Evolutionary conservation across 768 basidiomycete genomes (phyloP), one percentile per base, ranked within the genome.

Genomic region (Boletus sp.): DNA sequence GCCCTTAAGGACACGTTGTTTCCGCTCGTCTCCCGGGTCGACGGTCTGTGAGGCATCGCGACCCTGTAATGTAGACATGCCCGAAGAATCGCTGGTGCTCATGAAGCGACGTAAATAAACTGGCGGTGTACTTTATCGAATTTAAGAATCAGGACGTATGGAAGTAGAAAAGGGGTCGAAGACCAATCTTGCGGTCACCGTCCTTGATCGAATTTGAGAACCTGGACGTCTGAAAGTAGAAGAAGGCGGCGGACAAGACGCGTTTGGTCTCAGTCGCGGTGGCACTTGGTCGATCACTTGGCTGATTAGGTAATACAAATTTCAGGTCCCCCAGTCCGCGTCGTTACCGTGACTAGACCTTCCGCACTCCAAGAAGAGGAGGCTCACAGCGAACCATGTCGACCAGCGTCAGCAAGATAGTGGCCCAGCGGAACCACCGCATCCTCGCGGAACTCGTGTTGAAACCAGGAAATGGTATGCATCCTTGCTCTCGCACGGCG

Each of bases 401-500:
- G 39, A 53, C 53, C 13, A 54, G 62, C 9, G 66, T 78, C 37
- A 82, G 77, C 71, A 90, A 83, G 68, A 78, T 88, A 8, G 72
- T 82, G 17, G 72, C 77, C 7, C 87, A 90, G 58, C 74, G 87
- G 51, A 88, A 83, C 60, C 84, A 85, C 55, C 81, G 82, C 19
- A 70, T 73, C 14, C 75, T 97, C 11, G 69, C 88, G 21, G 90
- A 93, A 56, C 77, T 94, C 32, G 81, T 79, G 8, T 68, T 74
- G 33, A 75, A 82, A 56, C 88, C 92, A 35, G 93, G 93, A 53
- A 97, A 97, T 66, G 88, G 93, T 85, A 67, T 80, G 63, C 40
- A 11, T n/a, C 48, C 50, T 37, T 13, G 2, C 11, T 41, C 43
- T 40, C 45, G 23, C 37, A 29, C 32, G 27, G 37, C 5, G 15